A percentile compares a stretch with the other conserved stretches of the same genome.
These are phyloP conservation scores for Xylaria multiplex DNA, from an alignment of 2,329 filamentous ascomycete genomes.

Conservation along the genomic window DNA sequence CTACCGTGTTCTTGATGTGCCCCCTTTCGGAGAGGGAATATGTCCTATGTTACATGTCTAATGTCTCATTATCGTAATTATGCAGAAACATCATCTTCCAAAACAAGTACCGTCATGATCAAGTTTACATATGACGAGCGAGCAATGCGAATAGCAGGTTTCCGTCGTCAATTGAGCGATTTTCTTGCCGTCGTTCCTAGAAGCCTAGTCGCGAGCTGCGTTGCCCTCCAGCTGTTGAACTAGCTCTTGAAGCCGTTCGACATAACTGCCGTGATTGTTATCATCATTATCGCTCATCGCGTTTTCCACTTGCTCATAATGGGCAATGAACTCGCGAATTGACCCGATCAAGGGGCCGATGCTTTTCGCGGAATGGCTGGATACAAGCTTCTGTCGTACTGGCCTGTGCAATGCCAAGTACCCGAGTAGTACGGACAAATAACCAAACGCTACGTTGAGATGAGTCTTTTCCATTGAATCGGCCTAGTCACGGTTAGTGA, in stretches of 20 bases:
- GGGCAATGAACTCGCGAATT: slow-evolving; percentile 64
- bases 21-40: slow-evolving; percentile 8
- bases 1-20: slow-evolving; percentile 24
- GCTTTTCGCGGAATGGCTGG: slow-evolving; percentile 56
- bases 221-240: slow-evolving; percentile 52
- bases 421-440: slow-evolving; percentile 84
- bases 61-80: slow-evolving; percentile 36
- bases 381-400: slow-evolving; percentile 56
- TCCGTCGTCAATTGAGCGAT: background rate
- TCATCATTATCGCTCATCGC: slow-evolving; percentile 48
- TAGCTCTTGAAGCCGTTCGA: slow-evolving; percentile 54
- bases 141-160: slow-evolving; percentile 16
- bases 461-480: slow-evolving; percentile 79
- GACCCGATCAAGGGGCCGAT: slow-evolving; percentile 60
- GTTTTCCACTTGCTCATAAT: slow-evolving; percentile 62
- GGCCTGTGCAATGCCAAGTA: slow-evolving; percentile 74
- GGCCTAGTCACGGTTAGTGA: slow-evolving; percentile 57
- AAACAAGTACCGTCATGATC: slow-evolving; percentile 14
- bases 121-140: slow-evolving; percentile 6
- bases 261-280: slow-evolving; percentile 49
- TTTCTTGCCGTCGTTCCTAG: background rate
- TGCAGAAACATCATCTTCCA: slow-evolving; percentile 33
- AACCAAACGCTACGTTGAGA: slow-evolving; percentile 85
- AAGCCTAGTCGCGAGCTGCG: slow-evolving; percentile 41
- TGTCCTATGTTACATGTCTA: slow-evolving; percentile 33